Evolutionary conservation across 371 early-diverging fungal species (phyloP).

Genomic region (Syncephalis plumigaleata): DNA sequence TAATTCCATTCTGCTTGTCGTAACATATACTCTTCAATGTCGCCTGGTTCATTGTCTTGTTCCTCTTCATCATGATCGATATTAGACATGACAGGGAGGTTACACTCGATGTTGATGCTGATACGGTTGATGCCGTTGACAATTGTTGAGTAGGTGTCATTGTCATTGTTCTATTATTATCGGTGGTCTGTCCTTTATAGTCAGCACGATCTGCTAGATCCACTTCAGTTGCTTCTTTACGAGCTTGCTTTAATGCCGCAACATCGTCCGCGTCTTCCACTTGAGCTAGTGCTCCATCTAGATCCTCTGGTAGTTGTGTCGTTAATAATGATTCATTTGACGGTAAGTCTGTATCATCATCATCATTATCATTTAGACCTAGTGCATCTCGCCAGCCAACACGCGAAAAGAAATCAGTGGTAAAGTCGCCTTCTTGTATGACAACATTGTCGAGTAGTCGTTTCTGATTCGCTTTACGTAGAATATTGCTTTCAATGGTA

Average conservation of each 20-base stretch:
- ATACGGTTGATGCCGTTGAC: too few relatives aligned
- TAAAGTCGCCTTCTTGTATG: conserved; percentile 68
- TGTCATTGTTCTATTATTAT: too few relatives aligned
- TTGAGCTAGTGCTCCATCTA: conserved; percentile 18
- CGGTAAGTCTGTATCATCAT: conserved; percentile 2
- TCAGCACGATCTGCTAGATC: conserved; percentile 47
- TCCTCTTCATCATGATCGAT: too few relatives aligned
- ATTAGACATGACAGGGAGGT: too few relatives aligned
- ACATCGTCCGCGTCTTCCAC: conserved; percentile 62
- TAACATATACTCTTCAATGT: too few relatives aligned
- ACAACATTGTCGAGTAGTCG: conserved; percentile 72
- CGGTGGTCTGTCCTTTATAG: too few relatives aligned
- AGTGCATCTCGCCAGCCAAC: conserved; percentile 48
- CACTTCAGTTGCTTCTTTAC: conserved; percentile 36
- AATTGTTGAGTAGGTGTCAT: too few relatives aligned
- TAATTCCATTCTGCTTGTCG: too few relatives aligned
- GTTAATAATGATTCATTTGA: conserved; percentile 8
- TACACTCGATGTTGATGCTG: too few relatives aligned
- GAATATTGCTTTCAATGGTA: conserved; percentile 82
- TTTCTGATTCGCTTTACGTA: conserved; percentile 71
- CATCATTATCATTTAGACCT: conserved; percentile 12
- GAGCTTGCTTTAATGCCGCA: conserved; percentile 36
- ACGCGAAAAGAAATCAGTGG: conserved; percentile 45
- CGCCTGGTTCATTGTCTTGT: too few relatives aligned
- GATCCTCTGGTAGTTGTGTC: too few relatives aligned